Evolutionary conservation across 2,329 filamentous ascomycete species (phyloP).

Genomic region (Aaosphaeria arxii): DNA sequence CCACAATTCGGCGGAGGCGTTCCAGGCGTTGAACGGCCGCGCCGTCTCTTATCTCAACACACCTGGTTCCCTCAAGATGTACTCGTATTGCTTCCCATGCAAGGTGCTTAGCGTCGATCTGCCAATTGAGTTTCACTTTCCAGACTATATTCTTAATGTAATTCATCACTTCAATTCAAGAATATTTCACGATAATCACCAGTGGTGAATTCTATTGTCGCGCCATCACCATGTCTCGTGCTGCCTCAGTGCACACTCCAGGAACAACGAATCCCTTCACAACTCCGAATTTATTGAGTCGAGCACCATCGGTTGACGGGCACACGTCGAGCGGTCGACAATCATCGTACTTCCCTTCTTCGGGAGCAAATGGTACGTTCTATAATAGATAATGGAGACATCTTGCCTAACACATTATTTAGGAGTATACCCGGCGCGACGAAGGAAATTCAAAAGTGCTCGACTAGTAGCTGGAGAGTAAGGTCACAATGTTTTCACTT

Average conservation of each 20-base stretch:
- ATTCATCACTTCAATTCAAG: no score
- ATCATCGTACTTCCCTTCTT: conserved; percentile 11
- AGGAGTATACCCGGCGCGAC: conserved; percentile 8
- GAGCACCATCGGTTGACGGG: conserved; percentile 15
- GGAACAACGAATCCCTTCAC: conserved; percentile 17
- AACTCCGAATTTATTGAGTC: conserved; percentile 18
- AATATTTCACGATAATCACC: no score
- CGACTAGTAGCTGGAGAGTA: conserved; percentile 15
- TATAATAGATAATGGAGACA: neutral
- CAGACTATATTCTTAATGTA: no score
- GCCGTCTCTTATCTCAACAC: no score
- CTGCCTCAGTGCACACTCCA: conserved; percentile 15
- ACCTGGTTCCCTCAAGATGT: no score
- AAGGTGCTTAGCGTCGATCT: no score
- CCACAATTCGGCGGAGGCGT: no score
- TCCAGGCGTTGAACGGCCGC: no score
- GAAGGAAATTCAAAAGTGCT: conserved; percentile 19
- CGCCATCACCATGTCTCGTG: conserved; percentile 14
- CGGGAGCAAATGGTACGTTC: conserved; percentile 5
- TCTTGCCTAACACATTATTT: neutral
- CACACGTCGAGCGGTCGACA: conserved; percentile 8
- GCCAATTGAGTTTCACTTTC: no score
- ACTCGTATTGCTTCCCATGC: no score
- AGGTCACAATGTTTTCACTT: neutral
- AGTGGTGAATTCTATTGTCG: no score